Base-by-base conservation (phyloP, 192 early-diverging fungal genomes). In the Umbelopsis ramanniana region DNA sequence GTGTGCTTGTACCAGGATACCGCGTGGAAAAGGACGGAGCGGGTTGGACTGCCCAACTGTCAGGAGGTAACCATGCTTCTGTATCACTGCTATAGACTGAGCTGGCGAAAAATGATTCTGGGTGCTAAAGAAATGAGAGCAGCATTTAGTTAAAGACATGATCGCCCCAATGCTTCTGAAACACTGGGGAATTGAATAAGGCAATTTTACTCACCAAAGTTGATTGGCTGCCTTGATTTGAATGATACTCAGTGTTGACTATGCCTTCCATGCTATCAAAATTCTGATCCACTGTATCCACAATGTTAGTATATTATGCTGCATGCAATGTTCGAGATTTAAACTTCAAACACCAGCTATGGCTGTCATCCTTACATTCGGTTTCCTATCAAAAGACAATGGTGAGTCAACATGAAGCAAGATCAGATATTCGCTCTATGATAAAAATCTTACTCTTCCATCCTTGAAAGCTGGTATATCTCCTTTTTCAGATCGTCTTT, bases 31-130 rank as follows among this genome's bases (percentile, higher is more conserved):
- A 21, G 1, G 72, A 71, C 1, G 75, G 71, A 11, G 79, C 81
- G 6, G 82, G 84, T 67, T 89, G 75, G 29, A 92, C 88, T 11
- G 88, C 90, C 90, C 90, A 92, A n/a, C 86, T 89, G 66, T 92
- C 90, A 52, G 90, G 90, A 47, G 90, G 86, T 10, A 80, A 72
- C 90, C 90, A 92, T 14, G 77, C 55, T 67, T 88, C 88, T n/a
- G 24, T 53, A 35, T 52, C 43, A 52, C 74, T 46, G 3, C 53
- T 46, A 12, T 63, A 17, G 52, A 46, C 26, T 37, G 55, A 57
- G 33, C 48, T 53, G 11, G 29, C 29, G 29, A 68, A 29, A 54
- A 33, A 67, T n/a, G 4, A 23, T 21, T 43, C 40, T 55, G 55
- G 57, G 50, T 74, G 48, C 53, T 52, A 10, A 5, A 67, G 24